Base-by-base conservation (phyloP, 176 grass and related monocot species). In the Hyparrhenia diplandra region DNA sequence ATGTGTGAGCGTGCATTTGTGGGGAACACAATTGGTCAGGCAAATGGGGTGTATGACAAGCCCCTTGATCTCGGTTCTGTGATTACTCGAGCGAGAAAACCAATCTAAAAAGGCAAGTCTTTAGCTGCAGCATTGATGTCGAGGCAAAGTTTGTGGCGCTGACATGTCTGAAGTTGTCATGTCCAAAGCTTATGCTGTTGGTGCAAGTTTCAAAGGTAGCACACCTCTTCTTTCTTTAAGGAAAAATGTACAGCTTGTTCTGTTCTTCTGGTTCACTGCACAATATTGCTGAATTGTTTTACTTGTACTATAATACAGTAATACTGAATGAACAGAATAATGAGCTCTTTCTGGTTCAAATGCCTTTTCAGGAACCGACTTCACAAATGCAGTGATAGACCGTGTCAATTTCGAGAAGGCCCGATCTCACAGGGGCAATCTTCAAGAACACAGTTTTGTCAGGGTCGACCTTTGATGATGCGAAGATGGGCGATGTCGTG, bases 121-220 rank as follows among this genome's bases (percentile, higher is more conserved):
- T 90, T 98, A 60, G 77, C 96, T 16, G 96, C 90, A 4, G 96
- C 92, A 0, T 84, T 95, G 54, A 92, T 95, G 87, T 95, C 0
- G 88, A 91, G 8, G 79, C 90, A 81, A 95, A 98, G 81, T 98
- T 98, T 84, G 92, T 12, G 88, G 96, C 0, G 90, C 95, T 32
- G 86, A 95, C 68, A 91, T 98, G 90, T 76, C 95, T 42, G 95
- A 98, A 84, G 96, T 93, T 71, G 62, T 98, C 29, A 95, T 95
- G 96, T 98, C 96, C 64, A 98, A 98, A 87, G 96, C 96, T 68
- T 98, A 95, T 81, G 92, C 96, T 82, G 90, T 89, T 63, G 90
- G 92, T 47, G 96, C 88, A 84, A 98, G 96, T 70, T 98, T 98
- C 75, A 95, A 91, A 89, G 90, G 96, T 95, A 76, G 82, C n/a